Conservation (phyloP, 73 alveolate genomes). For the Tetrahymena borealis region DNA sequence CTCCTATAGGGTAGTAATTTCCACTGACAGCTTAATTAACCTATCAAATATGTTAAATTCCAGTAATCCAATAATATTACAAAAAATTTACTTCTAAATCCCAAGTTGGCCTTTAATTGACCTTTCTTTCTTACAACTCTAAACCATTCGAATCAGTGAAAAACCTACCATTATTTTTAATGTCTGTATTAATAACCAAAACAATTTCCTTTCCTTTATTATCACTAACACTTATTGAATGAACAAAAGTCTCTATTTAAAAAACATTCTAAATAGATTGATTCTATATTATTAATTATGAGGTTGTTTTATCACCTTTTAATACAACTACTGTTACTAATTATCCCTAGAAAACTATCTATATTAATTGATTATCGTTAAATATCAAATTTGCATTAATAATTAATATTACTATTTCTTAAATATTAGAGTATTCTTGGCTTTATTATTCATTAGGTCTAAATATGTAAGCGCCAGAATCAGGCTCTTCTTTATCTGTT, state of each 20-base stretch:
- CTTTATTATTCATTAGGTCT: background rate
- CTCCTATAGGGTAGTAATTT: conserved; percentile 56
- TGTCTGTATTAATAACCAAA: conserved; percentile 15
- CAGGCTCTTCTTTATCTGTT: background rate
- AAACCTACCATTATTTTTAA: conserved; percentile 32
- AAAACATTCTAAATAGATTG: background rate
- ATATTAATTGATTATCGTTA: background rate
- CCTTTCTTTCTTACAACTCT: conserved; percentile 47
- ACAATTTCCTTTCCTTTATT: conserved; percentile 24
- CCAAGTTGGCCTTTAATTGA: conserved; percentile 54
- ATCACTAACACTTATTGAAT: conserved; percentile 22
- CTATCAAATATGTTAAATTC: too few species aligned
- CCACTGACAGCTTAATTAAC: conserved; percentile 36
- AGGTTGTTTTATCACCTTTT: conserved; percentile 13
- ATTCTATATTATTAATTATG: conserved; percentile 2
- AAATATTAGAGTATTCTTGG: background rate
- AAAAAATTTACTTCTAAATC: conserved; percentile 2
- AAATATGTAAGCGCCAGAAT: background rate
- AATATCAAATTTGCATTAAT: too few species aligned
- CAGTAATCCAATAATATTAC: too few species aligned
- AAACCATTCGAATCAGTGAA: conserved; percentile 67
- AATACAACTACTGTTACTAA: conserved; percentile 3
- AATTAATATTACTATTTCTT: too few species aligned
- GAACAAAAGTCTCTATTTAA: conserved; percentile 20
- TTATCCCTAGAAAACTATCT: conserved; percentile 16